phyloP scores from a whole-genome alignment of 1,284 basidiomycete species.

The Cutaneotrichosporon cavernicola region DNA sequence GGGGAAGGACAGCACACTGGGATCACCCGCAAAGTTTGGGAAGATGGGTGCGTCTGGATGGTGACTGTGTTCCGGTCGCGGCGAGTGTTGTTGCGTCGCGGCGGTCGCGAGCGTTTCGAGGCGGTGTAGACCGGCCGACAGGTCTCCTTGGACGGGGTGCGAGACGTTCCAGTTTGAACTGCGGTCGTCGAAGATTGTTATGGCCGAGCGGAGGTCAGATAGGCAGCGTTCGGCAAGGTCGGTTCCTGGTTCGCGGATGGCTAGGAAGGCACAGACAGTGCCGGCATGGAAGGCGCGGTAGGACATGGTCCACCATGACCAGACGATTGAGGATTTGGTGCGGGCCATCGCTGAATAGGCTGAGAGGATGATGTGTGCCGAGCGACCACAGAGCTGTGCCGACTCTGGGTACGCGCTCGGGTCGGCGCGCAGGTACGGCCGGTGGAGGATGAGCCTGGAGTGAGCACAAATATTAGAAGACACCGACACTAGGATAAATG shows the following conservation, averaged over 20 bases:
- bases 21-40: constrained; percentile 19
- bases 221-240: constrained; percentile 44
- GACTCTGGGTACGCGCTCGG: constrained; percentile 51
- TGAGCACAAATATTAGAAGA: background rate
- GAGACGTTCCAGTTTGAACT: constrained; percentile 43
- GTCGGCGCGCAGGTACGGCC: constrained; percentile 52
- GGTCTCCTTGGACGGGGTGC: constrained; percentile 51
- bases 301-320: constrained; percentile 52
- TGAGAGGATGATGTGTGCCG: constrained; percentile 45
- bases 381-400: constrained; percentile 41
- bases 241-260: constrained; percentile 49
- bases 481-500: constrained; percentile 49
- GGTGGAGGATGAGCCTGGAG: constrained; percentile 48
- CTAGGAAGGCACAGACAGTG: constrained; percentile 51
- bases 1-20: constrained; percentile 11
- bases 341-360: constrained; percentile 44
- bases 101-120: constrained; percentile 45
- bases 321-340: constrained; percentile 45
- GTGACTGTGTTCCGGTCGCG: background rate
- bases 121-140: constrained; percentile 47
- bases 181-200: constrained; percentile 47
- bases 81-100: constrained; percentile 25
- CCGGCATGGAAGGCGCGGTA: constrained; percentile 52
- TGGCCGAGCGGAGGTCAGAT: constrained; percentile 42
- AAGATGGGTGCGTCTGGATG: constrained; percentile 8